A percentile compares a stretch with the other conserved stretches of the same genome.
Conservation (phyloP, 2,329 filamentous ascomycete genomes). For the Diaporthe eres region DNA sequence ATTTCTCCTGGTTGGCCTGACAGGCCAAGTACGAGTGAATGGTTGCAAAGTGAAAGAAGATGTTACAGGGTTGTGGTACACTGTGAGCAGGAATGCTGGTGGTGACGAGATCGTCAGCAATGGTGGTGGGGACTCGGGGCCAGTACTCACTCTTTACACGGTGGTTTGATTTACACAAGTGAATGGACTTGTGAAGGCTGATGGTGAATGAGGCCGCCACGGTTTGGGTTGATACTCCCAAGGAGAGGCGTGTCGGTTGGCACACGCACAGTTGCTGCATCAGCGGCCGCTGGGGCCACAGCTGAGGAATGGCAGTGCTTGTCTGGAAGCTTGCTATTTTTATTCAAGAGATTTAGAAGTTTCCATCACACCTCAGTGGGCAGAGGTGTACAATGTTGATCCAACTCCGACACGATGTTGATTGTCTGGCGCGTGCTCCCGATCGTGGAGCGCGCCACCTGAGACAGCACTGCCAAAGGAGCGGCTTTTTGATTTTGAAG, state of each 20-base stretch:
- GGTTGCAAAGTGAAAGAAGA: background rate
- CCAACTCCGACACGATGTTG: background rate
- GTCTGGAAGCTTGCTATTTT: background rate
- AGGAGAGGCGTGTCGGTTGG: too few relatives aligned
- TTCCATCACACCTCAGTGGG: background rate
- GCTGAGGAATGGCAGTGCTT: background rate
- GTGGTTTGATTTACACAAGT: background rate
- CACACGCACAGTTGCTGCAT: background rate
- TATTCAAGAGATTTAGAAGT: too few relatives aligned
- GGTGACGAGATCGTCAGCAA: background rate
- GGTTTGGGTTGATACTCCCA: background rate
- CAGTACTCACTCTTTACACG: background rate
- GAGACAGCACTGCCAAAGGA: background rate
- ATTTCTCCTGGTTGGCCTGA: background rate
- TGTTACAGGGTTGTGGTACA: background rate
- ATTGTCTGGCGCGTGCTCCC: background rate
- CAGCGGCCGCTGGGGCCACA: background rate
- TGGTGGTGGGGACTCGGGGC: background rate
- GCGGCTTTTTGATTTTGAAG: background rate
- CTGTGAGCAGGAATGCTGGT: background rate
- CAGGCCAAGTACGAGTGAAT: background rate
- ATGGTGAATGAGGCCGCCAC: background rate
- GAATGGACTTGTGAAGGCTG: background rate
- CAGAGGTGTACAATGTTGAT: background rate
- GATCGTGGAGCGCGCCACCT: background rate